Base-by-base conservation (phyloP, 148 eudicot genomes). In the Vaccinium darrowii region DNA sequence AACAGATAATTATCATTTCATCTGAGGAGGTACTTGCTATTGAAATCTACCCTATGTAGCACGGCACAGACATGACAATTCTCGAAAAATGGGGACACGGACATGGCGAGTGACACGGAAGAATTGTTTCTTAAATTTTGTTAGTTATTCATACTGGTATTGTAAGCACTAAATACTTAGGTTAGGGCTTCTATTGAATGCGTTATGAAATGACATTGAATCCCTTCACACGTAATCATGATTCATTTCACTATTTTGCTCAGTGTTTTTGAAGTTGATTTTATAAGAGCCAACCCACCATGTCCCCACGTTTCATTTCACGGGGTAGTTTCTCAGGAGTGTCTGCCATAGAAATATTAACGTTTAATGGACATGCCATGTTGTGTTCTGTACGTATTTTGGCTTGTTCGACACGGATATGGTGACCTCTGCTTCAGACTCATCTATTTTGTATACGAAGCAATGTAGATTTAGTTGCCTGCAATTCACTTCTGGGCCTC, bases 21-120 rank as follows among this genome's bases (percentile, higher is more conserved):
- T 97, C 99, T 36, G 95, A 95, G 78, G 99, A 96, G 98, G 98
- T 95, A 92, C 83, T 36, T 54, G 60, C 78, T 79, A 3, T 81
- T n/a, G 0, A 69, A 4, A 33, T 69, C 27, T 69, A 27, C 27
- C 43, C 16, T 27, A 69, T 69, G 74, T 69, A 13, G 72, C 72
- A n/a, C 30, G n/a, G 69, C 69, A 63, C n/a, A 10, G 27, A 9
- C 69, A 23, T 14, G 72, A 0, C 15, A n/a, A 65, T 23, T 65
- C 72, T 23, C 6, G 0, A 65, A 65, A 65, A 3, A 23, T 65
- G 72, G 72, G 33, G 23, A 65, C 30, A 65, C 5, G 23, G 72
- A 65, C 14, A 65, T 10, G 3, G 25, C 11, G 27, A 11, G 25
- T 8, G 67, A 62, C 25, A 62, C 33, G 5, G 33, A 43, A 43